phyloP scores from a whole-genome alignment of 2,329 filamentous ascomycete genomes.

The Cladosporium sp. region DNA sequence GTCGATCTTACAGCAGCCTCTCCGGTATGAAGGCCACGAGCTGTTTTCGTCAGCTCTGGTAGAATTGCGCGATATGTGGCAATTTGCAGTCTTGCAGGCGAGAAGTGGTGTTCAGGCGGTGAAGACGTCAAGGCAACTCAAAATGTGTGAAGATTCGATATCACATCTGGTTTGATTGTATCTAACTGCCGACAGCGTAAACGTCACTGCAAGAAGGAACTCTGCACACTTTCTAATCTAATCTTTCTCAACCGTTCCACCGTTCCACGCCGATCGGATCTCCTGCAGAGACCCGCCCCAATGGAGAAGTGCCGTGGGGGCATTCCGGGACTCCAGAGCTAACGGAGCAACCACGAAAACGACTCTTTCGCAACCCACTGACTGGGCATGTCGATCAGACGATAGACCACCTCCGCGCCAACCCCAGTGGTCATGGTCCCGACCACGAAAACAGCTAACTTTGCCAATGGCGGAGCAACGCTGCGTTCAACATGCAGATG shows the following conservation, averaged over 20 bases:
- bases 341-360: constrained; percentile 26
- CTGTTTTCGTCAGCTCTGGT: neutral
- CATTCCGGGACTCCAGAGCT: neutral
- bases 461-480: constrained; percentile 25
- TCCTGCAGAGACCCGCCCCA: neutral
- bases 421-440: constrained; percentile 22
- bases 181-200: neutral
- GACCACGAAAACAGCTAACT: constrained; percentile 29
- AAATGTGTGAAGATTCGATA: neutral
- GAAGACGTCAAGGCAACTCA: neutral
- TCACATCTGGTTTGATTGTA: neutral
- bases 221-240: neutral
- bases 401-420: constrained; percentile 30
- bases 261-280: neutral
- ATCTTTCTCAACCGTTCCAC: neutral
- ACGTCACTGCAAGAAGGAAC: neutral
- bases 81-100: neutral
- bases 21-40: neutral
- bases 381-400: constrained; percentile 29
- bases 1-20: neutral
- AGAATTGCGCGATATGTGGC: neutral
- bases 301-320: neutral
- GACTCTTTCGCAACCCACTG: constrained; percentile 26
- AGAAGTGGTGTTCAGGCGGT: neutral
- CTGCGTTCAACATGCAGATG: constrained; percentile 22